phyloP scores from a whole-genome alignment of 306 rosid species.

The Dryas octopetala region DNA sequence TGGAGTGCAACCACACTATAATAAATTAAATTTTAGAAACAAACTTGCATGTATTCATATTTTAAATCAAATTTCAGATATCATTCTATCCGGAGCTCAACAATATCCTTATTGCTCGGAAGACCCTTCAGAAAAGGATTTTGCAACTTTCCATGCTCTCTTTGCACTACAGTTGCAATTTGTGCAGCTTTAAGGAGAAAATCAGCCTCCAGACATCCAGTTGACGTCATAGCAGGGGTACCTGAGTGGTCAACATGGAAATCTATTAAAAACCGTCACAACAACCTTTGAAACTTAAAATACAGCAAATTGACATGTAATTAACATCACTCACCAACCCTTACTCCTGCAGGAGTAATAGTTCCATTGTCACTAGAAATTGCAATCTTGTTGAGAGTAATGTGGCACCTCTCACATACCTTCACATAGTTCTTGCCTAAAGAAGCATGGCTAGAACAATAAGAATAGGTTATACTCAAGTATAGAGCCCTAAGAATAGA shows the following conservation, averaged over 20 bases:
- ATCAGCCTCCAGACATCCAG: slow-evolving; percentile 92
- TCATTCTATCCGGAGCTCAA: slow-evolving; percentile 72
- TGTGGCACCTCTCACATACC: too few species aligned
- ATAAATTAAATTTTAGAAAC: too few species aligned
- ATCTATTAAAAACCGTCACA: neutral
- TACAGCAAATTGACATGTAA: slow-evolving; percentile 1
- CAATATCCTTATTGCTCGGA: slow-evolving; percentile 63
- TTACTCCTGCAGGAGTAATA: too few species aligned
- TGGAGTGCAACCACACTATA: too few species aligned
- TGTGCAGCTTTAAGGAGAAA: slow-evolving; percentile 78
- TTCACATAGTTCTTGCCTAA: too few species aligned
- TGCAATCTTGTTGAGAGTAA: too few species aligned
- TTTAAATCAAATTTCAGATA: slow-evolving; percentile 67
- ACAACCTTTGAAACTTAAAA: slow-evolving; percentile 10
- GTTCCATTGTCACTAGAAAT: too few species aligned
- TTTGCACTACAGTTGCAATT: slow-evolving; percentile 59
- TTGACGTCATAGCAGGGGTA: slow-evolving; percentile 96
- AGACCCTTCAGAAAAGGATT: slow-evolving; percentile 49
- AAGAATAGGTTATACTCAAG: too few species aligned
- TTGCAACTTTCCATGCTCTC: slow-evolving; percentile 70
- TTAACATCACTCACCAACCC: slow-evolving; percentile 54
- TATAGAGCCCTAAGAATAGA: too few species aligned
- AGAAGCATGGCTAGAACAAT: too few species aligned
- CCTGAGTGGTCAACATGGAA: slow-evolving; percentile 46
- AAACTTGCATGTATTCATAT: too few species aligned